Conservation (phyloP, 202 grass and related monocot genomes). For the Schoenoplectus triqueter region DNA sequence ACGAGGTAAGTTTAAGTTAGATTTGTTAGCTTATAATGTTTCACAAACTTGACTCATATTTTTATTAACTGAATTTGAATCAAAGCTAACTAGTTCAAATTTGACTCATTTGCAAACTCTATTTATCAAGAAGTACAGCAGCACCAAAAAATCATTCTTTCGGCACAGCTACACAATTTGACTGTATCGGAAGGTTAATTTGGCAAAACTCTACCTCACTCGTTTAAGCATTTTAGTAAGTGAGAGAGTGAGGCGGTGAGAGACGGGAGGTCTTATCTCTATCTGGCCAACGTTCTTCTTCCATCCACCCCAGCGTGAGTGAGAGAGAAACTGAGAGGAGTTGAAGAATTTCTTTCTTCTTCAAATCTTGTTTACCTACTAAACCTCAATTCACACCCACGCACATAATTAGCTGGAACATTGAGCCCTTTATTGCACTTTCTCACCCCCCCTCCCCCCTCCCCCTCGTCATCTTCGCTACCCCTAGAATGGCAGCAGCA, state of each 20-base stretch:
- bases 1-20: no score
- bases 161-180: not conserved
- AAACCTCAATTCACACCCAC: not conserved
- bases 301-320: no score
- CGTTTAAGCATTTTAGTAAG: conserved; percentile 9
- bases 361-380: not conserved
- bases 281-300: conserved; percentile 25
- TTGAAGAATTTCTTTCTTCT: not conserved
- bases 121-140: no score
- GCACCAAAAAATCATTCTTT: not conserved
- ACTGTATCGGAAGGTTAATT: not conserved
- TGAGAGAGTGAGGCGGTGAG: not conserved
- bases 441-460: not conserved
- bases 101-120: no score
- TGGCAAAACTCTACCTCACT: not conserved
- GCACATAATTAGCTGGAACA: not conserved
- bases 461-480: not conserved
- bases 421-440: not conserved
- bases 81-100: no score
- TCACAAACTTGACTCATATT: no score
- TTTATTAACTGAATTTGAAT: no score
- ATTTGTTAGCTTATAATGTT: no score
- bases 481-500: not conserved
- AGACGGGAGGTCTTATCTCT: no score
- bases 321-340: not conserved